Percentiles rank a stretch among this genome's conserved stretches.
Evolutionary conservation across 2,329 filamentous ascomycete species (phyloP).

Genomic region (Parascedosporium putredinis): DNA sequence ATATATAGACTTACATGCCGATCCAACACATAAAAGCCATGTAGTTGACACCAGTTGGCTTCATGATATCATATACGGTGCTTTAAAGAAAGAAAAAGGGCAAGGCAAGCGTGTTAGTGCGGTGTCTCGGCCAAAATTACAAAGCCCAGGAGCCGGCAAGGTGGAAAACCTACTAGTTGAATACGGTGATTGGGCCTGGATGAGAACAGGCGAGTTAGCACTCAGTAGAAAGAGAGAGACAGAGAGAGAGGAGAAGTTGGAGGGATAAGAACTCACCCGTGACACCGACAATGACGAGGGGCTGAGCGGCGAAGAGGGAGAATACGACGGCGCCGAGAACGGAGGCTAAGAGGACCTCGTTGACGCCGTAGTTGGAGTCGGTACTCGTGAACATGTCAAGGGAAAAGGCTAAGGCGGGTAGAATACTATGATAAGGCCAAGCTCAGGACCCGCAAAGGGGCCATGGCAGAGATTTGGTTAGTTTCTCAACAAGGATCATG

Average conservation of each 20-base stretch:
- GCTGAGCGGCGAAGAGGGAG: slow-evolving; percentile 68
- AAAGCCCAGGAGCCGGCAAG: too few relatives aligned
- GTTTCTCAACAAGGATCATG: too few relatives aligned
- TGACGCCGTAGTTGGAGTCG: slow-evolving; percentile 74
- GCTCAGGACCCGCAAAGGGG: too few relatives aligned
- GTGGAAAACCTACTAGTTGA: slow-evolving; percentile 63
- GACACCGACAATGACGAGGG: slow-evolving; percentile 82
- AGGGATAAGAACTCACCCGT: slow-evolving; percentile 42
- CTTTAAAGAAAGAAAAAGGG: too few relatives aligned
- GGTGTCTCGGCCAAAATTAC: too few relatives aligned
- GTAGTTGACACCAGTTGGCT: slow-evolving; percentile 66
- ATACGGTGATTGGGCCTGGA: slow-evolving; percentile 75
- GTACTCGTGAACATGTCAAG: slow-evolving; percentile 92
- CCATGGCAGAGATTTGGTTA: too few relatives aligned
- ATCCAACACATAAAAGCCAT: slow-evolving; percentile 90
- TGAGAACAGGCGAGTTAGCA: slow-evolving; percentile 11
- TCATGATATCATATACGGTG: slow-evolving; percentile 83
- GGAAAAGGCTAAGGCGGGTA: slow-evolving; percentile 80
- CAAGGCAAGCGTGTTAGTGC: neutral
- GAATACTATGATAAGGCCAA: slow-evolving; percentile 64
- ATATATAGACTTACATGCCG: slow-evolving; percentile 48
- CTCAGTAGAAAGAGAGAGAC: too few relatives aligned
- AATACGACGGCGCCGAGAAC: slow-evolving; percentile 78
- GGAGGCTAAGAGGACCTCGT: slow-evolving; percentile 79
- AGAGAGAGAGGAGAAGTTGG: neutral